Evolutionary conservation across 208 protist species (phyloP), one percentile per base, ranked within the genome.

Genomic region (Leishmania guyanensis): DNA sequence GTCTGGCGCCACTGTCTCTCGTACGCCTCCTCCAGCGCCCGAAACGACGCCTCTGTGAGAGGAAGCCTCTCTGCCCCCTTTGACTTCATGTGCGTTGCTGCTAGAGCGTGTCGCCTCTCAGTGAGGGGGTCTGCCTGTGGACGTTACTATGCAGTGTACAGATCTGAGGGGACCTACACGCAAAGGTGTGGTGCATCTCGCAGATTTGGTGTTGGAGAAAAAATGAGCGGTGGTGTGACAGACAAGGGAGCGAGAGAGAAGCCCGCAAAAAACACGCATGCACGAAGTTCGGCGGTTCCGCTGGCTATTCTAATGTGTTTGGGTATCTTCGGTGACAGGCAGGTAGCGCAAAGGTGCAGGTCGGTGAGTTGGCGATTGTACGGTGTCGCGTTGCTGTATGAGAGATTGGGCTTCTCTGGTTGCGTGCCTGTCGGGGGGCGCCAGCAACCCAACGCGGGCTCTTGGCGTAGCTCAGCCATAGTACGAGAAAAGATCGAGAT

Each of bases 21-120:
- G 77, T 85, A 85, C 0, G 82, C 77, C 60, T 81, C 82, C 51
- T 79, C 77, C 26, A 85, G 70, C 29, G 73, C 77, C 1, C 54
- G 53, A 46, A 81, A 85, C 46, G 82, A 62, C 43, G 43, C 51
- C 73, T 85, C 82, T 12, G 56, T 81, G 20, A 85, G 70, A 14
- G 82, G 64, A 20, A 85, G 82, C 1, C 36, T 48, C 9, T 82
- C 82, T 29, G 58, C 8, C 39, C 53, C 10, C 16, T 76, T 53
- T 16, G 48, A 9, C 6, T 48, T 20, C 80, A 84, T 84, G 26
- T 26, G 46, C 9, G 22, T 26, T 53, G 69, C 46, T 6, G 22
- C 43, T 16, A 46, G 4, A 48, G 39, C 26, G 39, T 54, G 43
- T 5, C 9, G 6, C 46, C 43, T 46, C 33, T 22, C 8, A n/a